Evolutionary conservation across 495 filamentous ascomycete species (phyloP), one percentile per base, ranked within the genome.

Genomic region (Penicillium paxilli): DNA sequence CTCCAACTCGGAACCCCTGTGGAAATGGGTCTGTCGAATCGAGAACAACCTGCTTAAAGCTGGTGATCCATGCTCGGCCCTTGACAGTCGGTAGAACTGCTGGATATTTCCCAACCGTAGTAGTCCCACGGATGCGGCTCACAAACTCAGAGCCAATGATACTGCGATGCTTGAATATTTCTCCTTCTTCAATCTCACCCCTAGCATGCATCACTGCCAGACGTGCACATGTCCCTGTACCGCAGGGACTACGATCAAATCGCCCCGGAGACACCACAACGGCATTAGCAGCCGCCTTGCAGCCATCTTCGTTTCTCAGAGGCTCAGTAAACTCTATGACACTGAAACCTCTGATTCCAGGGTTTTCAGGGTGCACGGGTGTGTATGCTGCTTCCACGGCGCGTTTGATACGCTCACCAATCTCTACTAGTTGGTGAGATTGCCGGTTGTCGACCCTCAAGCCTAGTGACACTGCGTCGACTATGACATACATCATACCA

Each of bases 161-260:
- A 44, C 69, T 68, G 1, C 56, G 52, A 53, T 70, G 69, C 21
- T 55, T 63, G 49, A 72, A 68, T 2, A 49, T 51, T 38, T 73
- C 70, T 6, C 55, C 58, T 17, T 57, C 63, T 17, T 48, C 49
- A 4, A 73, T 45, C 32, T 65, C 44, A 4, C 64, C 66, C 17
- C 63, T 45, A 6, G 65, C 62, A 55, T 73, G 67, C 45, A 73
- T 25, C 6, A 68, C 60, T 0, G 70, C 70, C 21, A 73, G 24
- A n/a, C 70, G 62, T 11, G 70, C 70, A 49, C 47, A 68, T 7
- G 62, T 73, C 10, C 68, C 70, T 16, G 70, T 70, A 3, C 70
- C 70, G 49, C 70, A 73, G 8, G 69, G 70, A 28, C 68, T 67
- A 4, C 70, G 67, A 54, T 73, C 70, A 30, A 71, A 65, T 19